Base-by-base conservation (phyloP, 768 basidiomycete genomes). In the Panaeolus cyanescens region DNA sequence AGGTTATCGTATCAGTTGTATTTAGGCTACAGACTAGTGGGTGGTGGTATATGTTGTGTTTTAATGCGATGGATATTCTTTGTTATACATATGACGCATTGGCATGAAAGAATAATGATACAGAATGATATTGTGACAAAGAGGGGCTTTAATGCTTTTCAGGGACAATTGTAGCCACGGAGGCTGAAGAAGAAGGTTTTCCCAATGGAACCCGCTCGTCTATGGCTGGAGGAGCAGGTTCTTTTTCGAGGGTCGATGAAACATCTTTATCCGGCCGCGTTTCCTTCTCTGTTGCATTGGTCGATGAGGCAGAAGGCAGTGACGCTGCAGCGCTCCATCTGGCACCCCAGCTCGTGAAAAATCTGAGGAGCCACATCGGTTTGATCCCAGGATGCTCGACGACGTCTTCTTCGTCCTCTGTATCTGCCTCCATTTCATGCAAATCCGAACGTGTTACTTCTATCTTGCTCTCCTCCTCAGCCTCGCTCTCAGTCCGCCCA, bases 321-420 rank as follows among this genome's bases (percentile, higher is more conserved):
- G 60, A 45, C 10, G 63, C 55, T 7, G 59, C 65, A 17, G 82
- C 80, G 56, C 83, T 83, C 85, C 89, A 85, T 64, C 80, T 82
- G 37, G 84, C 83, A 6, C 86, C 88, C 90, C 89, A 92, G 61
- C 87, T 89, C 50, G 87, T 91, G 71, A 93, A 90, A 74, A 92
- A 85, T 67, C 82, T 78, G 67, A 93, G 74, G 58, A 92, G 70
- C 91, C 91, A 92, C 80, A 91, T 86, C 34, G 90, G 90, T 58
- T 85, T 85, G 70, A 90, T 85, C 20, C 75, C 76, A 32, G 80
- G 80, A 71, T 86, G 80, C 68, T 81, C 80, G 50, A 87, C 84
- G 37, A 82, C 84, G 59, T 84, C 83, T 59, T 84, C 86, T 55
- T 85, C 83, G 22, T 79, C 80, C 32, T 77, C 80, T 59, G 72